Percentiles rank a stretch among this genome's conserved stretches.
Evolutionary conservation across 1,139 yeast species (phyloP).

Genomic region (Taphrina wiesneri): DNA sequence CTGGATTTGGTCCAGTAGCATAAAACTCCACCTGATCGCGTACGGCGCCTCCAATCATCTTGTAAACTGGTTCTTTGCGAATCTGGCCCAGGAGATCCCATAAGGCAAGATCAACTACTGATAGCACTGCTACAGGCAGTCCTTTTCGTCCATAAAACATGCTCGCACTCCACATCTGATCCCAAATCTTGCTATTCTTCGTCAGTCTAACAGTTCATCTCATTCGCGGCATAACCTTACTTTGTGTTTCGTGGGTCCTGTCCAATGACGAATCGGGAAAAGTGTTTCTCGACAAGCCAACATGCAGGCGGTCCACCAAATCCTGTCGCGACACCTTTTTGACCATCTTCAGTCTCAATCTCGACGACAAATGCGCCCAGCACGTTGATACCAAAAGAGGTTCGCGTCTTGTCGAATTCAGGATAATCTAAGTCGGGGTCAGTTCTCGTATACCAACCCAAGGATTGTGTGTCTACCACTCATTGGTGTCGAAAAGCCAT

Average conservation of each 20-base stretch:
- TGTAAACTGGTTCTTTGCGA: constrained; percentile 54
- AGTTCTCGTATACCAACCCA: background rate
- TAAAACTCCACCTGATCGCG: constrained; percentile 52
- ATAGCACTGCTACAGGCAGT: constrained; percentile 52
- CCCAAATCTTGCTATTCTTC: constrained; percentile 47
- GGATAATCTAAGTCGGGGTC: constrained; percentile 33
- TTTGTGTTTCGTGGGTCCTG: constrained; percentile 54
- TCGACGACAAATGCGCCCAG: constrained; percentile 56
- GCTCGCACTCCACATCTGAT: constrained; percentile 53
- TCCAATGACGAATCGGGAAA: constrained; percentile 51
- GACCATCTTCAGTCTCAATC: constrained; percentile 53
- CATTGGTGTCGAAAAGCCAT: constrained; percentile 24
- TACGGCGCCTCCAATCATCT: constrained; percentile 55
- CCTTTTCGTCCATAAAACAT: constrained; percentile 58
- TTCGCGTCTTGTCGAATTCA: constrained; percentile 51
- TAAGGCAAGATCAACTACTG: constrained; percentile 53
- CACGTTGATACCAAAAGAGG: constrained; percentile 56
- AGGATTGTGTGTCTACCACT: constrained; percentile 34
- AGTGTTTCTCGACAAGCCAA: constrained; percentile 53
- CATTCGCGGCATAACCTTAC: background rate
- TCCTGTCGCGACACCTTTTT: constrained; percentile 56
- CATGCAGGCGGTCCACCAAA: constrained; percentile 57
- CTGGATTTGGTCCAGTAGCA: constrained; percentile 54
- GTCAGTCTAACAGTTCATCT: background rate
- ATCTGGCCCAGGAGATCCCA: constrained; percentile 56